phyloP scores from a whole-genome alignment of 495 filamentous ascomycete genomes.

The Podospora pseudoanserina region DNA sequence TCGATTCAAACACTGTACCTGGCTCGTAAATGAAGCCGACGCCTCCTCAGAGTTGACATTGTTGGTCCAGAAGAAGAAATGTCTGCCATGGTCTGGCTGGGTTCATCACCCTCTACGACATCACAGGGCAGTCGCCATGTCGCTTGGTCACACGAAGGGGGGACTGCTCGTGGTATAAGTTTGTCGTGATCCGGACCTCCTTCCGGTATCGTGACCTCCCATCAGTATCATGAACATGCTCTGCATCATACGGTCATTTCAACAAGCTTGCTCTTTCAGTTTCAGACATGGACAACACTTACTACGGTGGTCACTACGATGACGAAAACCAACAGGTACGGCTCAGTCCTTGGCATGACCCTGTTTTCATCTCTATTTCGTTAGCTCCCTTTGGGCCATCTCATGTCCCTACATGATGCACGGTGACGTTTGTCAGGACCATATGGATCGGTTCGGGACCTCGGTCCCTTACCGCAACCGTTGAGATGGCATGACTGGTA shows the following conservation, averaged over 20 bases:
- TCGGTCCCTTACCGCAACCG: neutral
- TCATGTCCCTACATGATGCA: neutral
- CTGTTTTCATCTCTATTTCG: neutral
- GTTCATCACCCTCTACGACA: neutral
- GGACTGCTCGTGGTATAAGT: neutral
- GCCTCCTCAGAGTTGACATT: neutral
- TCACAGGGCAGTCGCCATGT: neutral
- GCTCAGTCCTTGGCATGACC: neutral
- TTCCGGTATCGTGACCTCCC: neutral
- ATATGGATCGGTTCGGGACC: neutral
- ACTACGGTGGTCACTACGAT: neutral
- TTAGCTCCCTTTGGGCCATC: neutral
- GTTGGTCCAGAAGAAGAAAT: neutral
- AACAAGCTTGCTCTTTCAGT: neutral
- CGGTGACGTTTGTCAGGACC: conserved; percentile 1
- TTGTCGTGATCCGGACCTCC: neutral
- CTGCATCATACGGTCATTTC: neutral
- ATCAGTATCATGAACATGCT: neutral
- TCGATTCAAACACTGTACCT: neutral
- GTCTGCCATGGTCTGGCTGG: neutral
- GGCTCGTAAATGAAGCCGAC: neutral
- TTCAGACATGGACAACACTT: neutral
- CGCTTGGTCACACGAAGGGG: neutral
- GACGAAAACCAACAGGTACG: conserved; percentile 2
- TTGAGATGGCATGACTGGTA: neutral